Evolutionary conservation across 345 rosid genomes (phyloP), one percentile per base, ranked within the genome.

Genomic region (Combretum micranthum): DNA sequence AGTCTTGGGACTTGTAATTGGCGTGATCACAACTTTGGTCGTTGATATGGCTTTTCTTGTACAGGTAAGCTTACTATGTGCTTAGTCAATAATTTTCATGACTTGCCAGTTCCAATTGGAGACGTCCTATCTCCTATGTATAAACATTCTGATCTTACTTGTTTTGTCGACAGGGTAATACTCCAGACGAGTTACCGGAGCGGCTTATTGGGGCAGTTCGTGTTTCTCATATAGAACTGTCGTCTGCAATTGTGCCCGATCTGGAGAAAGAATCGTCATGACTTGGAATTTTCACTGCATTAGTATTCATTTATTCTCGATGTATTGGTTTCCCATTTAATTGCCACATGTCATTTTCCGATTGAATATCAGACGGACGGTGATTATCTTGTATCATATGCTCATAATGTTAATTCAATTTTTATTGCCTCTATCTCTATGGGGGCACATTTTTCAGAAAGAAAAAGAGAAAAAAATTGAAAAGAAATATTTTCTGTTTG

Each of bases 21-120:
- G 99, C n/a, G 92, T 90, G 52, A 83, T 94, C 51, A 90, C 86
- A 48, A 64, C 96, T 15, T 74, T 94, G 78, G 97, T 94, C 53
- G 95, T 94, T 50, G 99, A 94, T 64, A 94, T 90, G 99, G 97
- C 99, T 69, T 90, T 94, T 66, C 97, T 94, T 75, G 96, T 94
- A 75, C 99, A 93, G 96, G 85, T 77, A 65, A 45, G 51, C 39
- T 32, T 32, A 32, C 32, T 25, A 25, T 32, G 39, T 32, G 39
- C 39, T 11, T 32, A 32, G 39, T 32, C 5, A 25, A 32, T 32
- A 11, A 32, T 13, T 49, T 15, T 49, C 22, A 8, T 20, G 19
- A 22, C 52, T 7, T 2, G 42, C 10, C 39, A n/a, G 26, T 22
- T 4, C 5, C n/a, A 13, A 20, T 37, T 25, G 42, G 15, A 13